Base-by-base conservation (phyloP, 2,329 filamentous ascomycete species). In the Trichoderma sp. region DNA sequence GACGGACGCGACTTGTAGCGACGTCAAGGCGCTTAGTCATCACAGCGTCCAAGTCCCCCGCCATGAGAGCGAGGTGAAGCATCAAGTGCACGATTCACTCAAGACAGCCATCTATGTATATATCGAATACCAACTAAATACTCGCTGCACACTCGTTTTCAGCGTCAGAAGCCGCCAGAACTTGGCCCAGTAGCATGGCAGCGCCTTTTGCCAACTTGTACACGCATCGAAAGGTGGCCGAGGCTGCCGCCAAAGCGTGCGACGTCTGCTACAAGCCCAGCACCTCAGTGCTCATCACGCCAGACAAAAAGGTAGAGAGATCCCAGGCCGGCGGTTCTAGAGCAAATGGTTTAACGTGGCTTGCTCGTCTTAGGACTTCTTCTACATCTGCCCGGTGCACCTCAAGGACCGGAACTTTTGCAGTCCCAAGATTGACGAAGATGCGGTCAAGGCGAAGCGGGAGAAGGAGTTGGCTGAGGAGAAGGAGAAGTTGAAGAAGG, bases 221-320 rank as follows among this genome's bases (percentile, higher is more conserved):
- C 82, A 89, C 92, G 72, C 91, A 94, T 72, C 92, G 95, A 61
- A 92, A 89, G 74, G 95, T 98, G 43, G 94, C 94, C 14, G 93
- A 97, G 35, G 87, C 89, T n/a, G 87, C 91, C 1, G 87, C 92
- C 14, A 97, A 92, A 80, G 85, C 92, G 61, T 99, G 96, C 81
- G 91, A 93, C 80, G 89, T 98, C 72, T 98, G 96, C 85, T 96
- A 91, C 84, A 97, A 96, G 81, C 91, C 92, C 10, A 93, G 91
- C 70, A 89, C 90, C 7, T 96, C 91, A 73, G 95, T 98, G 21
- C 84, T 99, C 67, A 92, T 97, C 74, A 96, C 94, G 10, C 88
- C 92, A 0, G 94, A 96, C 75, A 94, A 93, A 76, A 96, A 95
- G 88, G 94, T 62, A 24, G 43, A 24, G 29, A 47, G 68, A 31